These are phyloP conservation scores for Psilocybe sp. DNA, from an alignment of 768 basidiomycete species.

Conservation along the genomic window DNA sequence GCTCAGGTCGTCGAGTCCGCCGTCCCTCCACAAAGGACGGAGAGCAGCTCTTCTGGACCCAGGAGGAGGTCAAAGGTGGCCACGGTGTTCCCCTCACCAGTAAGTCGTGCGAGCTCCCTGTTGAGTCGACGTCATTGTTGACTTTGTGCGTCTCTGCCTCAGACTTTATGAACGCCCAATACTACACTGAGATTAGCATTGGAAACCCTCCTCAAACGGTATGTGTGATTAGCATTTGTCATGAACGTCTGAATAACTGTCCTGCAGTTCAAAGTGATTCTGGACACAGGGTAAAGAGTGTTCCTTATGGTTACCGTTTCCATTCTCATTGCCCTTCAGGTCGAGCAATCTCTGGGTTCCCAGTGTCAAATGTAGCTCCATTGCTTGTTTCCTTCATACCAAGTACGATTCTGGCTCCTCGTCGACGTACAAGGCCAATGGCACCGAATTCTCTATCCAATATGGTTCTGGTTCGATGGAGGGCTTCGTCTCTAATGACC, in stretches of 20 bases:
- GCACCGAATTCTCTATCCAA: slow-evolving; percentile 82
- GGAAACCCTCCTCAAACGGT: slow-evolving; percentile 83
- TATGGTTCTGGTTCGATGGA: slow-evolving; percentile 98
- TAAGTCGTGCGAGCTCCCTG: slow-evolving; percentile 36
- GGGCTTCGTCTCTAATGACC: slow-evolving; percentile 89
- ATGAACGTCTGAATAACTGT: slow-evolving; percentile 1
- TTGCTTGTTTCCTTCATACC: slow-evolving; percentile 90
- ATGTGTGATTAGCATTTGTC: slow-evolving; percentile 26
- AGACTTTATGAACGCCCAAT: slow-evolving; percentile 99
- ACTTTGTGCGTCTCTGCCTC: slow-evolving; percentile 6
- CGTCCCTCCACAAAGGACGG: slow-evolving; percentile 35
- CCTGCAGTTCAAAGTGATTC: slow-evolving; percentile 83
- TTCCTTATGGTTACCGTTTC: background rate
- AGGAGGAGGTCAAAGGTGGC: slow-evolving; percentile 72
- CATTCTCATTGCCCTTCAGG: slow-evolving; percentile 30
- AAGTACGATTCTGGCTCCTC: slow-evolving; percentile 86
- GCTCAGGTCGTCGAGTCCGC: slow-evolving; percentile 59
- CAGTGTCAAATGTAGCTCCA: slow-evolving; percentile 74
- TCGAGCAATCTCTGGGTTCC: slow-evolving; percentile 97
- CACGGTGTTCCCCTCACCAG: slow-evolving; percentile 89
- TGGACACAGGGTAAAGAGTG: slow-evolving; percentile 77
- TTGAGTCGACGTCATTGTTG: background rate
- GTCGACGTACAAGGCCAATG: slow-evolving; percentile 86
- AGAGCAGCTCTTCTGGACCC: slow-evolving; percentile 78
- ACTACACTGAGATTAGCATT: slow-evolving; percentile 83